Evolutionary conservation across 306 rosid genomes (phyloP), one percentile per base, ranked within the genome.

Genomic region (Vicia sativa): DNA sequence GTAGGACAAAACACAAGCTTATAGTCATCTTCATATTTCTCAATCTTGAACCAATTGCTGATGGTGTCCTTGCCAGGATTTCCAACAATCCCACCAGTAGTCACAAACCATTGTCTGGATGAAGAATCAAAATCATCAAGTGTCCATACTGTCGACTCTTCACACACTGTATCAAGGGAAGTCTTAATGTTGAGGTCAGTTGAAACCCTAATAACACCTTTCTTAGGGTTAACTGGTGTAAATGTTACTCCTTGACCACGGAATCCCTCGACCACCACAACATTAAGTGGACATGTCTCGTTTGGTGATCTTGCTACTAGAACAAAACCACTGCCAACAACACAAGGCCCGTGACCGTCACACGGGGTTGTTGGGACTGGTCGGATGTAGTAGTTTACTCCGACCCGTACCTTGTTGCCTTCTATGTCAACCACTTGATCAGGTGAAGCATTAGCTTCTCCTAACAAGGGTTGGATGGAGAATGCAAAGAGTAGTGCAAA

Each of bases 11-110:
- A 88, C 11, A 76, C 68, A 5, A 91, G 45, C 73, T 84, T 88
- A 72, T 86, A 91, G 10, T 71, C 86, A 3, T 52, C 64, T 2
- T 72, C 83, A 8, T 61, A 70, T 59, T 81, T 83, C 82, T 86
- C 92, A 35, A 91, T 85, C 87, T 85, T 88, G 67, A 88, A 83
- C 91, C 89, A 88, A 11, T 81, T 88, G 49, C 53, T 35, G 0
- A 72, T 26, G 0, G 89, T 85, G 19, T 66, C n/a, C 28, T 11
- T 48, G 1, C 89, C 84, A 0, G 87, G 87, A 69, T 83, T 81
- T 16, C 87, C 95, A 3, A 66, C 42, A 44, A 77, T 80, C 0
- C 91, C 87, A 0, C 87, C 86, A 0, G 71, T 79, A 1, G 85
- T 83, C 35, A 88, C 76, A 67, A 81, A 83, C 82, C 81, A 58